Evolutionary conservation across 2,329 filamentous ascomycete genomes (phyloP).

Genomic region (Westerdykella ornata): DNA sequence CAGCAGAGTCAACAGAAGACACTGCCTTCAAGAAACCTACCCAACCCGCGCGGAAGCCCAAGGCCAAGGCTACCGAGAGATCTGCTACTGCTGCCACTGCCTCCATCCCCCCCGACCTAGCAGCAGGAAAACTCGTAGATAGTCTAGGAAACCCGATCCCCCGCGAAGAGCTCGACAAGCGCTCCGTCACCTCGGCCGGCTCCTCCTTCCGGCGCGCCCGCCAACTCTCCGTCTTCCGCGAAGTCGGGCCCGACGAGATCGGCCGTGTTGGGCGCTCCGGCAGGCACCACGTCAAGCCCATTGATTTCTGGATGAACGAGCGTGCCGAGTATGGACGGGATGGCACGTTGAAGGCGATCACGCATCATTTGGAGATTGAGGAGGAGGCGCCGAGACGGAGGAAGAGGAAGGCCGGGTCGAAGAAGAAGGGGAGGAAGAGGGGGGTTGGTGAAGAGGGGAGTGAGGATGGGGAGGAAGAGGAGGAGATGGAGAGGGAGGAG

Average conservation of each 20-base stretch:
- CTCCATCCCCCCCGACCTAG: conserved; percentile 5
- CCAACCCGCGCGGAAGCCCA: conserved; percentile 19
- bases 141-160: conserved; percentile 27
- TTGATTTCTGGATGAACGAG: conserved; percentile 85
- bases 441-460: conserved; percentile 45
- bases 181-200: conserved; percentile 27
- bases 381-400: conserved; percentile 15
- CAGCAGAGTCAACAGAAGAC: conserved; percentile 7
- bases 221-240: conserved; percentile 31
- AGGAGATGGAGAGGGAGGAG: conserved; percentile 54
- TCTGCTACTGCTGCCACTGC: conserved; percentile 3
- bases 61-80: conserved; percentile 17
- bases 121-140: conserved; percentile 28
- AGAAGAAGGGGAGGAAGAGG: conserved; percentile 28
- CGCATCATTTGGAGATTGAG: conserved; percentile 61
- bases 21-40: conserved; percentile 21
- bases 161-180: conserved; percentile 28
- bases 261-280: conserved; percentile 55
- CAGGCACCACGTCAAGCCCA: conserved; percentile 67
- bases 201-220: conserved; percentile 31
- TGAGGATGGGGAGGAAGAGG: conserved; percentile 49
- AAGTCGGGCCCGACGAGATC: conserved; percentile 26
- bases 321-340: conserved; percentile 62
- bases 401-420: conserved; percentile 29
- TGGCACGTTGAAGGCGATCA: conserved; percentile 67